These are phyloP conservation scores for Fagus crenata DNA, from an alignment of 306 rosid species.

Conservation along the genomic window DNA sequence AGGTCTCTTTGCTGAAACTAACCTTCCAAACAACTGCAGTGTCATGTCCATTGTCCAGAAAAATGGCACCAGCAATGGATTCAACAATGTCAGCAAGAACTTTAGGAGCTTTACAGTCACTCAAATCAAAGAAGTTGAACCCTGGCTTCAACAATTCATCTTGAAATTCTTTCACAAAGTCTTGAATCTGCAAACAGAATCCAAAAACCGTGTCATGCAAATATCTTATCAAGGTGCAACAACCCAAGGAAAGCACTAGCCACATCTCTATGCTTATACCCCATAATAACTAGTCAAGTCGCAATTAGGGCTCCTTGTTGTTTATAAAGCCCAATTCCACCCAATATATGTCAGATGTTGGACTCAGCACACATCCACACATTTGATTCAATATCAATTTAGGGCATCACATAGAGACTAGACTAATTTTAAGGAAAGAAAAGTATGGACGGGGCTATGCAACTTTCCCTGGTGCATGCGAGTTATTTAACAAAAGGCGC, in stretches of 20 bases:
- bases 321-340: no score
- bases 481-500: no score
- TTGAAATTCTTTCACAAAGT: slow-evolving; percentile 87
- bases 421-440: slow-evolving; percentile 9
- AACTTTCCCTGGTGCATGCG: neutral
- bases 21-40: slow-evolving; percentile 86
- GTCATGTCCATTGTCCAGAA: slow-evolving; percentile 79
- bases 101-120: slow-evolving; percentile 99
- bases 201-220: slow-evolving; percentile 27
- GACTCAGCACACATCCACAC: no score
- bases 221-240: neutral
- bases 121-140: slow-evolving; percentile 90
- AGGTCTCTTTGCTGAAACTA: neutral
- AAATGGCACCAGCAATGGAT: slow-evolving; percentile 96
- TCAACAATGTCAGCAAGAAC: slow-evolving; percentile 98
- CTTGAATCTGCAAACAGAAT: slow-evolving; percentile 64
- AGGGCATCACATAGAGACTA: no score
- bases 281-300: no score
- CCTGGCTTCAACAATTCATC: slow-evolving; percentile 80
- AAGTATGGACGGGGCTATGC: neutral
- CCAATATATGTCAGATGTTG: no score
- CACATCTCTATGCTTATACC: no score
- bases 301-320: no score
- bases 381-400: no score
- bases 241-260: no score